Conservation (phyloP, 1,284 basidiomycete species). For the Cryptococcus sp. region DNA sequence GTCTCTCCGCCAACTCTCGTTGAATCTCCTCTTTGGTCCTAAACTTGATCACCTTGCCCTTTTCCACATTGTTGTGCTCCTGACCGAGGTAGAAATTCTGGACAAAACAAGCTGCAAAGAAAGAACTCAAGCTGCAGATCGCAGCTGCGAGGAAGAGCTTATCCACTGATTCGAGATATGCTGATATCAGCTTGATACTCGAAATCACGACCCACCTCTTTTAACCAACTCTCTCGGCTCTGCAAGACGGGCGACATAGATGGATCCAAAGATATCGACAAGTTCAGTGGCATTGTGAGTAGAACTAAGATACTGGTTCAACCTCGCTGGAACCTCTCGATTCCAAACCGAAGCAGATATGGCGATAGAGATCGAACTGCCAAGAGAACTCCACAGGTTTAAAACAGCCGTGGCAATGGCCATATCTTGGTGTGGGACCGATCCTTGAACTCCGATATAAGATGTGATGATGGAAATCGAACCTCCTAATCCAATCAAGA, state of each 20-base stretch:
- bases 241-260: slow-evolving; percentile 17
- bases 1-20: slow-evolving; percentile 10
- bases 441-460: slow-evolving; percentile 42
- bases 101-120: slow-evolving; percentile 15
- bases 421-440: slow-evolving; percentile 45
- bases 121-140: slow-evolving; percentile 15
- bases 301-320: slow-evolving; percentile 19
- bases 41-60: slow-evolving; percentile 24
- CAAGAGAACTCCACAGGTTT: slow-evolving; percentile 45
- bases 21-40: slow-evolving; percentile 13
- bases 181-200: slow-evolving; percentile 6
- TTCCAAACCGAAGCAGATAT: slow-evolving; percentile 41
- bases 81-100: slow-evolving; percentile 28
- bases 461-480: slow-evolving; percentile 44
- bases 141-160: slow-evolving; percentile 18
- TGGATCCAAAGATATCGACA: slow-evolving; percentile 18
- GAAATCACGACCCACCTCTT: slow-evolving; percentile 10
- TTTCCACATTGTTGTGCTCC: slow-evolving; percentile 28
- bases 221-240: slow-evolving; percentile 23
- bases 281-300: background rate
- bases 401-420: slow-evolving; percentile 45
- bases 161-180: slow-evolving; percentile 16
- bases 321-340: slow-evolving; percentile 21
- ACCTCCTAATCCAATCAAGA: slow-evolving; percentile 40
- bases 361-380: slow-evolving; percentile 42